Conservation (phyloP, 441 rosid genomes). For the Macaranga tanarius region DNA sequence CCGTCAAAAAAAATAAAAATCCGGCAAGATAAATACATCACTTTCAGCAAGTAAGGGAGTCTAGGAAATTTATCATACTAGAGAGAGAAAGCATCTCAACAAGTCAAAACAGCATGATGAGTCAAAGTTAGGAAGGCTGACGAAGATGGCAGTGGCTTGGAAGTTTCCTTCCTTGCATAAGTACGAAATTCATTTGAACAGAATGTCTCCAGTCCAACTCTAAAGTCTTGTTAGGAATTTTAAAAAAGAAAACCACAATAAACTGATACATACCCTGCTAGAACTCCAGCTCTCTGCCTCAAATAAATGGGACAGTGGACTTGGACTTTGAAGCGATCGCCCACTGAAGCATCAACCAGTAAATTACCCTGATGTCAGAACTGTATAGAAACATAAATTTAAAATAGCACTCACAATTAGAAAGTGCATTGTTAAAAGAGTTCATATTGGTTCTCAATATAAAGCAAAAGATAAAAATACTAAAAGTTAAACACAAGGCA, state of each 20-base stretch:
- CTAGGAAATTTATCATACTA: not conserved
- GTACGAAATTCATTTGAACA: not conserved
- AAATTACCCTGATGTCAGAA: constrained; percentile 87
- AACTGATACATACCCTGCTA: constrained; percentile 55
- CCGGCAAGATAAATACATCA: not conserved
- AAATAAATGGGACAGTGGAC: constrained; percentile 57
- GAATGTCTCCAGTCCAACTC: not conserved
- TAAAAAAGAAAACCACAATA: not conserved
- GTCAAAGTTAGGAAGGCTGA: not conserved
- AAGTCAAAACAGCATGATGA: not conserved
- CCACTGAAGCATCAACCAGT: constrained; percentile 95
- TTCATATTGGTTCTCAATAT: constrained; percentile 9
- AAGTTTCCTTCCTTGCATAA: not conserved
- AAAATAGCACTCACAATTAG: constrained; percentile 32
- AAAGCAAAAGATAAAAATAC: constrained; percentile 15
- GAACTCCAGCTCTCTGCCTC: constrained; percentile 84
- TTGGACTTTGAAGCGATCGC: constrained; percentile 71
- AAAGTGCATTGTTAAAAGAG: constrained; percentile 17
- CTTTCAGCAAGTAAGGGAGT: not conserved
- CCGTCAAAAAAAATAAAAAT: not conserved
- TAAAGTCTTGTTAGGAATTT: not conserved
- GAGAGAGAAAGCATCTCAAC: not conserved
- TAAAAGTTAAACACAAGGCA: not conserved
- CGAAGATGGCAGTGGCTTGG: not conserved
- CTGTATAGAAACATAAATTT: constrained; percentile 50